These are phyloP conservation scores for Croton laevigatus DNA, from an alignment of 441 rosid genomes.

Conservation along the genomic window DNA sequence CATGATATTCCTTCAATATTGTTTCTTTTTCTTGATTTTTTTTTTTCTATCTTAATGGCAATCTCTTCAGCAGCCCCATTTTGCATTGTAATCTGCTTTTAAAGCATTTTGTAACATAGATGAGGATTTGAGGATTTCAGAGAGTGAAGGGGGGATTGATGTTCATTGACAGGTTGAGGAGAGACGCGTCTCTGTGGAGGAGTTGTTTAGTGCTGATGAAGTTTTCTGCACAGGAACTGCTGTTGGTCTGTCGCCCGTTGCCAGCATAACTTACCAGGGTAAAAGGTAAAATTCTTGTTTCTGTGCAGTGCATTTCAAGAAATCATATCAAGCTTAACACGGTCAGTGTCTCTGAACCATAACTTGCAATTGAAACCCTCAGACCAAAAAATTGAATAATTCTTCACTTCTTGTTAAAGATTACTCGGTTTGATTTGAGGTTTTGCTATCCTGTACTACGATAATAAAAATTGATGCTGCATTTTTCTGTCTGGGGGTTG, in stretches of 20 bases:
- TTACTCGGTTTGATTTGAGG: too few species aligned
- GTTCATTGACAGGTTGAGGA: conserved; percentile 55
- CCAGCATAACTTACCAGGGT: conserved; percentile 61
- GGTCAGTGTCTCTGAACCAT: background rate
- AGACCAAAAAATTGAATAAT: background rate
- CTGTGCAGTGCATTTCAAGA: background rate
- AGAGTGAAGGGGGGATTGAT: background rate
- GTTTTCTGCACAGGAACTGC: conserved; percentile 87
- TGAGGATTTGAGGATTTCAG: background rate
- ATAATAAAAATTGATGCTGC: background rate
- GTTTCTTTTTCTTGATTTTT: background rate
- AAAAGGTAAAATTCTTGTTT: conserved; percentile 44
- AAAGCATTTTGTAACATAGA: background rate
- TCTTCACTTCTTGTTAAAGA: background rate
- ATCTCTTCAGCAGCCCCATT: background rate
- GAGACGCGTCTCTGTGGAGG: conserved; percentile 52
- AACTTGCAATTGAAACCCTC: background rate
- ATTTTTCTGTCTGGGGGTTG: background rate
- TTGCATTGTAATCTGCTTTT: background rate
- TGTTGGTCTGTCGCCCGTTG: conserved; percentile 74
- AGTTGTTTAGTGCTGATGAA: conserved; percentile 72
- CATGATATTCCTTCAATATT: background rate
- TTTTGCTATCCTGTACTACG: background rate
- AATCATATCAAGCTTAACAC: background rate
- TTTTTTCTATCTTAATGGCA: background rate